Conservation (phyloP, 2,329 filamentous ascomycete genomes). For the Aspergillus eucalypticola region DNA sequence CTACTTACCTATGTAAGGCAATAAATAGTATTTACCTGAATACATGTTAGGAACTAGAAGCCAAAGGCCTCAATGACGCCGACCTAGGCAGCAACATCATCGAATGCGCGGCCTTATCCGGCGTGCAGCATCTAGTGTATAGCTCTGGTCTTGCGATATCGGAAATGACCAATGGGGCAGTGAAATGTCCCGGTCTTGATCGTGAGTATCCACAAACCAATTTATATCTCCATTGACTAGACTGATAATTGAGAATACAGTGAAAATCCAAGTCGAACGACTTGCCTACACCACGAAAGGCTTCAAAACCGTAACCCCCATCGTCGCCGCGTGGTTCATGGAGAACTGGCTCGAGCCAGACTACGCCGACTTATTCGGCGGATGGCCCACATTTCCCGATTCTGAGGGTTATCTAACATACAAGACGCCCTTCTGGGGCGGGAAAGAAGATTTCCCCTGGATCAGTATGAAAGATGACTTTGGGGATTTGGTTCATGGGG, state of each 20-base stretch:
- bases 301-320: slow-evolving; percentile 40
- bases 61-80: slow-evolving; percentile 31
- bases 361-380: slow-evolving; percentile 40
- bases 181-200: slow-evolving; percentile 37
- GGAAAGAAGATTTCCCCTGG: slow-evolving; percentile 41
- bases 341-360: slow-evolving; percentile 45
- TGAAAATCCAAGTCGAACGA: slow-evolving; percentile 41
- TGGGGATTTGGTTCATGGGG: slow-evolving; percentile 50
- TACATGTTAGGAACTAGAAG: slow-evolving; percentile 2
- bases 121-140: slow-evolving; percentile 40
- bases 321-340: slow-evolving; percentile 46
- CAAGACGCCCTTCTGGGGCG: slow-evolving; percentile 42
- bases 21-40: fast-evolving
- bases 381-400: slow-evolving; percentile 42
- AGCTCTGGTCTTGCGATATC: slow-evolving; percentile 37
- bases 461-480: slow-evolving; percentile 46
- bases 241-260: background rate
- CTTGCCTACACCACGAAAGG: slow-evolving; percentile 35
- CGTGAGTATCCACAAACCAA: slow-evolving; percentile 12
- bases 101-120: slow-evolving; percentile 35
- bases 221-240: no score
- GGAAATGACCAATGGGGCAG: slow-evolving; percentile 35
- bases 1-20: no score
- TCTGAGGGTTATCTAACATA: slow-evolving; percentile 42
- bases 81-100: slow-evolving; percentile 40